These are phyloP conservation scores for Entomortierella parvispora DNA, from an alignment of 192 early-diverging fungal species.

Conservation along the genomic window DNA sequence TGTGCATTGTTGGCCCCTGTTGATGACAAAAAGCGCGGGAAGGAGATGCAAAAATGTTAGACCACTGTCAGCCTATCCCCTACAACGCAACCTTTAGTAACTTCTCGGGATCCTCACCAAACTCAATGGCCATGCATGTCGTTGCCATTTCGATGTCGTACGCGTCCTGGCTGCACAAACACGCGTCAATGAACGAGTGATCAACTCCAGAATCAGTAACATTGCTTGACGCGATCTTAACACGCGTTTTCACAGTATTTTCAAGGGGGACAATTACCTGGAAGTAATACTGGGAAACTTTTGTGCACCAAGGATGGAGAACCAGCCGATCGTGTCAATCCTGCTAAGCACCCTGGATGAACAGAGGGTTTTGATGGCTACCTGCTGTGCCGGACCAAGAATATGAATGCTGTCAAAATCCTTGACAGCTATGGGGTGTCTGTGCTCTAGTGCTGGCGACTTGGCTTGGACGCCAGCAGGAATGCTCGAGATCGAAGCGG, in stretches of 20 bases:
- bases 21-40: background rate
- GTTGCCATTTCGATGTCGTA: slow-evolving; percentile 78
- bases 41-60: too few relatives aligned
- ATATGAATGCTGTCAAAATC: slow-evolving; percentile 44
- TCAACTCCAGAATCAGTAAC: background rate
- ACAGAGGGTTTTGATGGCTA: slow-evolving; percentile 42
- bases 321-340: slow-evolving; percentile 52
- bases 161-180: slow-evolving; percentile 68
- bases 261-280: too few relatives aligned
- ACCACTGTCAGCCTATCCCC: too few relatives aligned
- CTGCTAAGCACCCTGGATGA: slow-evolving; percentile 38
- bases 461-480: slow-evolving; percentile 8
- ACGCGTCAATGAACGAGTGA: background rate
- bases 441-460: slow-evolving; percentile 32
- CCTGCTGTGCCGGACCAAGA: slow-evolving; percentile 20
- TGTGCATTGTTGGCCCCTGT: slow-evolving; percentile 69
- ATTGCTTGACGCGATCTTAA: too few relatives aligned
- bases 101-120: slow-evolving; percentile 55
- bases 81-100: background rate
- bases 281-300: slow-evolving; percentile 52
- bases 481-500: slow-evolving; percentile 34
- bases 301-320: slow-evolving; percentile 37
- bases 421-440: slow-evolving; percentile 30
- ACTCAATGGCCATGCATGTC: slow-evolving; percentile 66
- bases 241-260: too few relatives aligned